Conservation (phyloP, 176 grass and related monocot genomes). For the Melocanna baccifera region DNA sequence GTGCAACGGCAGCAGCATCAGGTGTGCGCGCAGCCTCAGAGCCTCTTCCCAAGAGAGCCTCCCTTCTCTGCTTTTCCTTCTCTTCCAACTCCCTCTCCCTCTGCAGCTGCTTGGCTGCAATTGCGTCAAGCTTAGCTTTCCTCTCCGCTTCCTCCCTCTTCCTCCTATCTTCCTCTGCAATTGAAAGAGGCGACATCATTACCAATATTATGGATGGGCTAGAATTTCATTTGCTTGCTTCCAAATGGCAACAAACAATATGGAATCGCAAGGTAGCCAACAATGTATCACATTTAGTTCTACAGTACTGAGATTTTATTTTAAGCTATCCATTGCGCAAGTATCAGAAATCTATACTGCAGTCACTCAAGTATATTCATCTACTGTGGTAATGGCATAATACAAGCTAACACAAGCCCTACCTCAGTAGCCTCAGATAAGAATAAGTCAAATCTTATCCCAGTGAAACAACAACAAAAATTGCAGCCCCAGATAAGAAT, state of each 20-base stretch:
- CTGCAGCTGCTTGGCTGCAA: conserved; percentile 67
- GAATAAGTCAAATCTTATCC: not conserved
- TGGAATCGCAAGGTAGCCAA: not conserved
- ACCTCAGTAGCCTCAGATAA: not conserved
- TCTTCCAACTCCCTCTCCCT: conserved; percentile 81
- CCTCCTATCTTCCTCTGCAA: conserved; percentile 87
- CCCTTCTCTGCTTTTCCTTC: conserved; percentile 50
- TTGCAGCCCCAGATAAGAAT: not conserved
- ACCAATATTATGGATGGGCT: not conserved
- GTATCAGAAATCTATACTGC: not conserved
- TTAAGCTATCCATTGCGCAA: not conserved
- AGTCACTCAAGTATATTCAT: not conserved
- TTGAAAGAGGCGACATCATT: not conserved
- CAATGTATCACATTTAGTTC: not conserved
- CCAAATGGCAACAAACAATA: not conserved
- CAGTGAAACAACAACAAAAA: not conserved
- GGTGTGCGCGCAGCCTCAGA: conserved; percentile 20
- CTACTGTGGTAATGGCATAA: not conserved
- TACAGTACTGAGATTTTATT: not conserved
- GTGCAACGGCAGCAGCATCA: conserved; percentile 10
- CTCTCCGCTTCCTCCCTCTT: conserved; percentile 74
- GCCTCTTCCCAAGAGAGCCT: conserved; percentile 43
- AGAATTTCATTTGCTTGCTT: not conserved
- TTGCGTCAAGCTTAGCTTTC: conserved; percentile 87
- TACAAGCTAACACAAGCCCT: not conserved